Base-by-base conservation (phyloP, 2,329 filamentous ascomycete genomes). In the Trichoderma simmonsii region DNA sequence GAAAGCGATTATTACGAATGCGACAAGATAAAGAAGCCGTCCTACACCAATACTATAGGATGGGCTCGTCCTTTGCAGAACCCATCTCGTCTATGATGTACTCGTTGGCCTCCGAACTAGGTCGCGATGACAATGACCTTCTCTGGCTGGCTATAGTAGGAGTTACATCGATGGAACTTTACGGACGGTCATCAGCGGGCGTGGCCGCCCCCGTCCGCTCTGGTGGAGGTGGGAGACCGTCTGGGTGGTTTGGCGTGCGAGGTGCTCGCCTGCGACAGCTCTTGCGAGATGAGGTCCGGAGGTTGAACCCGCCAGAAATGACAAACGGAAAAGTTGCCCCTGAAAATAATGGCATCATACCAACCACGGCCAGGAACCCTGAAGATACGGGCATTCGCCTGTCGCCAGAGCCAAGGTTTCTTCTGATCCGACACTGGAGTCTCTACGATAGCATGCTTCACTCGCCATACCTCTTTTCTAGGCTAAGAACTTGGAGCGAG, bases 371-470 rank as follows among this genome's bases (percentile, higher is more conserved):
- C 8, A 88, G 92, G 73, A 96, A 92, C 74, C 94, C 96, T 6
- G 95, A 95, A 70, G 96, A 99, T 81, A 97, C 90, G 11, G 92
- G 94, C 65, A 98, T 99, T 75, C 91, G 95, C 26, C 85, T 99
- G 51, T 97, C 95, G 0, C 96, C 96, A 0, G 96, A 99, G 79
- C 97, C 96, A 11, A 92, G 93, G 54, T 97, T 99, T 76, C 87
- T 98, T 30, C 88, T 99, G 0, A 93, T 98, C 68, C 88, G 96
- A 39, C 96, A 99, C 80, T 99, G 96, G 96, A 97, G 94, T 76
- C 85, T 99, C 15, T 98, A 98, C 81, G 96, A 99, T 78, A 97
- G 94, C 80, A 98, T 99, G 96, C 87, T 98, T 14, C 96, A 99
- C 80, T 98, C 95, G 0, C 95, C 95, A 0, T 98, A 98, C 78